Evolutionary conservation across 176 grass and related monocot species (phyloP).

Genomic region (Avena insularis): DNA sequence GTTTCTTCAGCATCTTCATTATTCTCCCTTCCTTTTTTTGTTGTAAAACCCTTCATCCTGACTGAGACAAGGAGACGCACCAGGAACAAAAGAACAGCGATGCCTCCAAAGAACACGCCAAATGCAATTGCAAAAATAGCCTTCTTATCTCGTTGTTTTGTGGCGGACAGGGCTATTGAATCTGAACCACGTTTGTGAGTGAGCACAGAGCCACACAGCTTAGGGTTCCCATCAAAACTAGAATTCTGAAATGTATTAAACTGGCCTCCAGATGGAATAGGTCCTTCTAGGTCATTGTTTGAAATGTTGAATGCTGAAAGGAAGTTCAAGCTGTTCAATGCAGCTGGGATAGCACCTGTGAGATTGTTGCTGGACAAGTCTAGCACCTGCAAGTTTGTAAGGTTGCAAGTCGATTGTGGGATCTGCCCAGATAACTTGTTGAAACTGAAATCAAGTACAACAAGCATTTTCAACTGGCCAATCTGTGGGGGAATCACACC

Average conservation of each 20-base stretch:
- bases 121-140: background rate
- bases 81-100: slow-evolving; percentile 23
- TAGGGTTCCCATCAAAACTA: slow-evolving; percentile 30
- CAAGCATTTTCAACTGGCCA: background rate
- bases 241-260: slow-evolving; percentile 31
- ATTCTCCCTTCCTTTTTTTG: background rate
- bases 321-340: slow-evolving; percentile 17
- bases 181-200: background rate
- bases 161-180: background rate
- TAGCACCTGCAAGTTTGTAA: slow-evolving; percentile 35
- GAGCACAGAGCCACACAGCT: slow-evolving; percentile 29
- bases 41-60: background rate
- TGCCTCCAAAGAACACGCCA: slow-evolving; percentile 23
- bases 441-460: slow-evolving; percentile 8
- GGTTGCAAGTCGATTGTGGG: slow-evolving; percentile 27
- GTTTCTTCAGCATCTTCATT: background rate
- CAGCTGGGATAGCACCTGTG: slow-evolving; percentile 24
- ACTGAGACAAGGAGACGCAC: background rate
- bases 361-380: slow-evolving; percentile 35
- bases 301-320: slow-evolving; percentile 44
- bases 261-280: slow-evolving; percentile 36
- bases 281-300: slow-evolving; percentile 40
- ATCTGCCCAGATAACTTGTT: slow-evolving; percentile 36
- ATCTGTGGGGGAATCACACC: background rate
- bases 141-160: background rate